Base-by-base conservation (phyloP, 2,329 filamentous ascomycete genomes). In the Stachybotrys echinatus region DNA sequence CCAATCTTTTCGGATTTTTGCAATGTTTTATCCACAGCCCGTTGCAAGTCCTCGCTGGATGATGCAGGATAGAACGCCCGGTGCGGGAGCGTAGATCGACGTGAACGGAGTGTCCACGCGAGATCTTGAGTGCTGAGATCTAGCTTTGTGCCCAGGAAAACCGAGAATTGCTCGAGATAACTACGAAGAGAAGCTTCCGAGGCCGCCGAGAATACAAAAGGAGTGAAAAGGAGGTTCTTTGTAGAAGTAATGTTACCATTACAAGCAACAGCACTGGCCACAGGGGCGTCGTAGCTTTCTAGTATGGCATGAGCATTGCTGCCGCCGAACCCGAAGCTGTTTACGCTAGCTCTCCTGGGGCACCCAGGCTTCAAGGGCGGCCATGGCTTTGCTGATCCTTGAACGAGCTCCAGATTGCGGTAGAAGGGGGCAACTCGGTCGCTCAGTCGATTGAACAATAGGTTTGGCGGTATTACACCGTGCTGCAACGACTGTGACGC, bases 81-180 rank as follows among this genome's bases (percentile, higher is more conserved):
- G 23, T 23, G 14, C 5, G 43, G 43, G 12, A 45, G 18, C 4
- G 43, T 45, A 4, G 43, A 45, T 31, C 43, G 20, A 10, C 43
- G 21, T n/a, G 21, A 7, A 18, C 23, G 21, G 12, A 45, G 18
- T 12, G 43, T 45, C 43, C 43, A 45, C 5, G 43, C 21, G 8
- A 45, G 23, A 19, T 45, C 43, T 17, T 31, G 27, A 31, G 27
- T 12, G 12, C 42, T 19, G 5, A 22, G 20, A 23, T 44, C 17
- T 7, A 20, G n/a, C 5, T 44, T 78, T 14, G 12, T 44, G 12
- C 7, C 17, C n/a, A 79, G 2, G 38, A 74, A 70, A 38, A 67
- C 69, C 12, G 49, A 42, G 23, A 23, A 48, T 22, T 23, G 19
- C 23, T 37, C 21, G 7, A 50, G 45, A 14, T 48, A 37, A 20